Base-by-base conservation (phyloP, 441 rosid genomes). In the Pelargonium fulgidum region DNA sequence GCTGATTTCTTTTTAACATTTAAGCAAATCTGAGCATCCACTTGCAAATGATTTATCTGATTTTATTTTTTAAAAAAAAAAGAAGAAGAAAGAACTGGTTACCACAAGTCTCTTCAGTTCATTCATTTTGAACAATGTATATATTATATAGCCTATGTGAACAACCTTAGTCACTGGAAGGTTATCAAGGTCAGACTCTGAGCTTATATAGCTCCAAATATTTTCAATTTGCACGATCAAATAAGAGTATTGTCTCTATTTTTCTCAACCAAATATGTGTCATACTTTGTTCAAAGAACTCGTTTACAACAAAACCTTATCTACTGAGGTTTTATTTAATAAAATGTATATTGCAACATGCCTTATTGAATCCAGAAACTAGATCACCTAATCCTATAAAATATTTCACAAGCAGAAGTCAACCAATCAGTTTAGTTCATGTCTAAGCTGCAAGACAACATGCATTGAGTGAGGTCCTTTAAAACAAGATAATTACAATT, bases 1-100 rank as follows among this genome's bases (percentile, higher is more conserved):
- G 85, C 75, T 3, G 89, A 81, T 74, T 87, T 91, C 82, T 86
- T 93, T 80, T 89, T 91, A 78, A 78, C 77, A 79, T 77, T 76
- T 63, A 89, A 81, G 74, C 85, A 81, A 69, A 88, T 78, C 50
- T 84, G 87, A 64, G 84, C 87, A 75, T 89, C 98, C 68, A 93
- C 79, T 71, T 93, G 96, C 88, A 91, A 80, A 68, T 77, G 85
- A 73, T 81, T 81, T 84, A 73, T 76, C 98, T 91, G 90, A 80
- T n/a, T n/a, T n/a, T n/a, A n/a, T n/a, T n/a, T n/a, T n/a, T n/a
- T n/a, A n/a, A n/a, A n/a, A n/a, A n/a, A n/a, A n/a, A n/a, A n/a
- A n/a, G n/a, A n/a, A n/a, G n/a, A n/a, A n/a, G n/a, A n/a, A n/a
- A n/a, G n/a, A n/a, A n/a, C 1, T 59, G 63, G 13, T 59, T 48